Base-by-base conservation (phyloP, 768 basidiomycete species). In the Panaeolus cyanescens region DNA sequence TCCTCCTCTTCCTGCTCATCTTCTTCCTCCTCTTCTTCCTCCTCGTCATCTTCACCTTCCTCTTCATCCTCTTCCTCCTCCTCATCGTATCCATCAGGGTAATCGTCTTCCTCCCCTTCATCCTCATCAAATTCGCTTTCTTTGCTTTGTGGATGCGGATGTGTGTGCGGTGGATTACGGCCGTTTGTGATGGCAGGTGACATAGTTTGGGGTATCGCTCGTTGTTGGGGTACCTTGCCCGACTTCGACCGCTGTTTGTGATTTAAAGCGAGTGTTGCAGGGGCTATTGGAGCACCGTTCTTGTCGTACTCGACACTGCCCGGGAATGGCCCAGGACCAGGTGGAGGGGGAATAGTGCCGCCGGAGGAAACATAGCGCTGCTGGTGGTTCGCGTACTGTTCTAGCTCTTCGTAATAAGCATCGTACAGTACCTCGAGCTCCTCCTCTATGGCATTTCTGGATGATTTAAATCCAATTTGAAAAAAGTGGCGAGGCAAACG, bases 371-470 rank as follows among this genome's bases (percentile, higher is more conserved):
- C 91, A 81, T 95, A 95, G 79, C 89, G 93, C 86, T 95, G 92
- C 85, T 96, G 94, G 81, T 93, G 92, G 79, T 93, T 92, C 78
- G 96, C 97, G 87, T 99, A 99, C 82, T 92, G 90, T 85, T 97
- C 94, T 83, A 99, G 90, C 85, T 99, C 96, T 77, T 97, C 94
- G 88, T 98, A 99, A 86, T 99, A 99, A 83, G 96, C 95, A 86
- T 98, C 96, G 87, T 99, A 99, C 80, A 99, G 90, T 82, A 95
- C 93, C 84, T 99, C 95, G 77, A 99, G 91, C 84, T 99, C 97
- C 81, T 96, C 93, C 83, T 99, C 97, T 82, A 99, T 98, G 65
- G 96, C 96, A 81, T 91, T 90, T 70, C 93, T 96, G 69, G 65
- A 58, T 39, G 57, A 59, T 67, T 67, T 56, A 65, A 63, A 66